Conservation (phyloP, 2,329 filamentous ascomycete genomes). For the Lachnellula arida region DNA sequence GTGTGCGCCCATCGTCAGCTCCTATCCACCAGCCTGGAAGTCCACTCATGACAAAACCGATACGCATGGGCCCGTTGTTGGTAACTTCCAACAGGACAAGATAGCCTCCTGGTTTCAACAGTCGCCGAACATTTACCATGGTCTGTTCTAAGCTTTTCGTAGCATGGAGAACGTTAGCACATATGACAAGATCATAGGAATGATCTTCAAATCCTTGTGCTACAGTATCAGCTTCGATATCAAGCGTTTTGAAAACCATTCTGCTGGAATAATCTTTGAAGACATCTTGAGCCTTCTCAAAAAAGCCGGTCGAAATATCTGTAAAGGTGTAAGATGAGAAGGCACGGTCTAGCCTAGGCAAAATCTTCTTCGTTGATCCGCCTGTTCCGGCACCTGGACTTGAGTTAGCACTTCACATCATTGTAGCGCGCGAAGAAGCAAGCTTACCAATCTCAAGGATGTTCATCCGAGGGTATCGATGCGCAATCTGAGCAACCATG, state of each 20-base stretch:
- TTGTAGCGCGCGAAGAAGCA: neutral
- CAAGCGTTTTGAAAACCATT: slow-evolving; percentile 30
- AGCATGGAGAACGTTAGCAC: slow-evolving; percentile 22
- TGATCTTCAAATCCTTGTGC: slow-evolving; percentile 16
- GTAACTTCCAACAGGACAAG: slow-evolving; percentile 27
- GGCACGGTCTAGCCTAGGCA: slow-evolving; percentile 28
- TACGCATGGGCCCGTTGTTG: slow-evolving; percentile 21
- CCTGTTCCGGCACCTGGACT: slow-evolving; percentile 37
- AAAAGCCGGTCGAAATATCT: slow-evolving; percentile 40
- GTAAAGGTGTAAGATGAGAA: slow-evolving; percentile 42
- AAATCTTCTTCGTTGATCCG: slow-evolving; percentile 35
- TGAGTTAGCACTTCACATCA: slow-evolving; percentile 28
- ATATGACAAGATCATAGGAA: slow-evolving; percentile 23
- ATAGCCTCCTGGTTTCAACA: slow-evolving; percentile 29
- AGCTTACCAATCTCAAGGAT: slow-evolving; percentile 35
- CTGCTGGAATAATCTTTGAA: slow-evolving; percentile 22
- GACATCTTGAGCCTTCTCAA: slow-evolving; percentile 32
- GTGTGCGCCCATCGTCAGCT: slow-evolving; percentile 21
- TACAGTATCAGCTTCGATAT: slow-evolving; percentile 9
- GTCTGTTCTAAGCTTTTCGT: slow-evolving; percentile 20
- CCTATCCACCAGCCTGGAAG: slow-evolving; percentile 33
- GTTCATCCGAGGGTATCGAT: slow-evolving; percentile 31
- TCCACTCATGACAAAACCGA: slow-evolving; percentile 27
- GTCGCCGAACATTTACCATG: slow-evolving; percentile 23
- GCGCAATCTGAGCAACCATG: slow-evolving; percentile 52